Conservation (phyloP, 2,329 filamentous ascomycete genomes). For the Clarireedia hainanense region DNA sequence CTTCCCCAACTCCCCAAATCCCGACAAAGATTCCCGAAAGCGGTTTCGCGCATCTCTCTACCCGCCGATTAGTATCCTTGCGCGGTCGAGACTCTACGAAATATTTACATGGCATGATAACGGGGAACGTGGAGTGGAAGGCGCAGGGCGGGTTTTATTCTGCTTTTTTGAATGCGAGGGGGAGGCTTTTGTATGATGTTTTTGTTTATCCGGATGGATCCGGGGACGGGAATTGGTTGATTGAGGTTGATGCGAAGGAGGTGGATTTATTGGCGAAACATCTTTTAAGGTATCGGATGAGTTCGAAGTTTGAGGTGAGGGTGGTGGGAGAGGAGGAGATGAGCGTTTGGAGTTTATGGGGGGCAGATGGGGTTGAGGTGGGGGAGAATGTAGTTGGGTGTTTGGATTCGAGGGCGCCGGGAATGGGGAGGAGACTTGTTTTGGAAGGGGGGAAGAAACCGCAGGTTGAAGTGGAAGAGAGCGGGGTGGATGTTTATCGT, state of each 20-base stretch:
- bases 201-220: constrained; percentile 64
- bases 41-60: constrained; percentile 51
- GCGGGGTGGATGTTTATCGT: neutral
- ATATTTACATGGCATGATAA: constrained; percentile 84
- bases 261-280: constrained; percentile 57
- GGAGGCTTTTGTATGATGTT: constrained; percentile 79
- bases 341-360: constrained; percentile 68
- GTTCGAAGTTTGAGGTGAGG: constrained; percentile 67
- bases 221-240: constrained; percentile 2
- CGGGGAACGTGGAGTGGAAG: constrained; percentile 49
- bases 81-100: constrained; percentile 71
- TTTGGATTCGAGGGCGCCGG: constrained; percentile 46
- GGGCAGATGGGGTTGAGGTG: constrained; percentile 4
- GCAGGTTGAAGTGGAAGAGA: constrained; percentile 31
- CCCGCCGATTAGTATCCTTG: constrained; percentile 71
- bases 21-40: constrained; percentile 37
- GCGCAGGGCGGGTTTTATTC: constrained; percentile 57
- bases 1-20: neutral
- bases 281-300: constrained; percentile 77
- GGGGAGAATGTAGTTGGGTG: constrained; percentile 14
- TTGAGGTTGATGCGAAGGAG: constrained; percentile 74
- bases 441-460: constrained; percentile 31
- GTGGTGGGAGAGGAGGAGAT: constrained; percentile 58
- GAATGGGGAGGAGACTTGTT: constrained; percentile 45
- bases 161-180: constrained; percentile 78